Conservation (phyloP, 805 yeast genomes). For the Kregervanrija pseudodelftensis region DNA sequence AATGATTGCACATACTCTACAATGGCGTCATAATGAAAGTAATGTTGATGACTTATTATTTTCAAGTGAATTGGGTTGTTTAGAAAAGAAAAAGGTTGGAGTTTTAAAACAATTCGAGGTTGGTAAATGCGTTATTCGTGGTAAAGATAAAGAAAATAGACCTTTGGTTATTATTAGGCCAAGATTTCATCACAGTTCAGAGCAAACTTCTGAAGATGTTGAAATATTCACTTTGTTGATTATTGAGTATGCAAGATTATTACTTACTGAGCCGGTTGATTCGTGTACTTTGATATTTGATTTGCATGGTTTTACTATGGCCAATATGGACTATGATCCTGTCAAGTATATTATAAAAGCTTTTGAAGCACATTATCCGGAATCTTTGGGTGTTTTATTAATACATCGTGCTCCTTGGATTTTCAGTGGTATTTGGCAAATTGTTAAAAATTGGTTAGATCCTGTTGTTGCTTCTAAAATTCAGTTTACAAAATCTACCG, state of each 20-base stretch:
- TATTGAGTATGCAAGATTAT: conserved; percentile 77
- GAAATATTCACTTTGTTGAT: conserved; percentile 66
- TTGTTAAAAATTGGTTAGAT: conserved; percentile 89
- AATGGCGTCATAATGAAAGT: conserved; percentile 65
- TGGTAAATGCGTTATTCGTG: conserved; percentile 70
- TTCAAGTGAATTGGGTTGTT: conserved; percentile 65
- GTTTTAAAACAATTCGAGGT: conserved; percentile 49
- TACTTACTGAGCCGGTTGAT: conserved; percentile 68
- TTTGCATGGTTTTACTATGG: conserved; percentile 74
- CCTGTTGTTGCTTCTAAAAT: conserved; percentile 94
- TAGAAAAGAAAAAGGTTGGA: conserved; percentile 36
- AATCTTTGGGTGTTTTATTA: conserved; percentile 74
- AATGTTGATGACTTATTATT: conserved; percentile 54
- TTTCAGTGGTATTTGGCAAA: conserved; percentile 89
- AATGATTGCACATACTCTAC: conserved; percentile 67
- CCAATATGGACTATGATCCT: conserved; percentile 89
- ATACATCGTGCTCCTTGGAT: conserved; percentile 97
- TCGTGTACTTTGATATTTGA: conserved; percentile 83
- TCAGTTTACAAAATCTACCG: conserved; percentile 63
- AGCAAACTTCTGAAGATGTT: conserved; percentile 62
- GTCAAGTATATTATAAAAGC: conserved; percentile 84
- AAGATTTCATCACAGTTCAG: conserved; percentile 60
- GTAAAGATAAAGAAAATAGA: conserved; percentile 63
- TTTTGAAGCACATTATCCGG: conserved; percentile 96
- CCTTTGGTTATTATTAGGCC: conserved; percentile 83